Evolutionary conservation across 345 rosid species (phyloP), one percentile per base, ranked within the genome.

Genomic region (Cardamine chenopodiifolia): DNA sequence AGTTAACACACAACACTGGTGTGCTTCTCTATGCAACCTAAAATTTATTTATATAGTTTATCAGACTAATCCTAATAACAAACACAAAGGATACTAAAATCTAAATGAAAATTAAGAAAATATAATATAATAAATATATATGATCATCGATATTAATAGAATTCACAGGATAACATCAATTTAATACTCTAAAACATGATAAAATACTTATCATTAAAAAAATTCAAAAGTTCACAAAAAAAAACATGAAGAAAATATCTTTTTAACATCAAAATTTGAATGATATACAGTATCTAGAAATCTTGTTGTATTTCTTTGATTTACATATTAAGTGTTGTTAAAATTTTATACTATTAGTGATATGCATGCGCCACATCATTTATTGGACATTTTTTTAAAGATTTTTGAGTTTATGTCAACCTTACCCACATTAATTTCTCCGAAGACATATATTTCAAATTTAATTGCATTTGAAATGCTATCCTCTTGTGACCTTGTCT

Each of bases 11-110:
- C 20, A 15, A 55, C n/a, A 28, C 60, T 15, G 5, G 5, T 29
- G 61, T 56, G 61, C 39, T 56, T 56, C 39, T 56, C 61, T n/a
- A 29, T 29, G 39, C 61, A 31, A 17, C 23, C 22, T 29, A 29
- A 29, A n/a, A n/a, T 4, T 5, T 56, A 56, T 17, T 8, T 25
- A 18, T 48, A 13, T 25, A 3, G 10, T 13, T 13, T 15, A 54
- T 55, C 35, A 15, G 14, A 29, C 22, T 55, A 55, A n/a, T 15
- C 61, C 37, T 28, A 8, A 49, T 55, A 55, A 55, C 61, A 11
- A 29, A n/a, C 39, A 56, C 22, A n/a, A 3, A 8, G 13, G 5
- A 52, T 15, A 4, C 10, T 10, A 28, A 25, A 55, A 28, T 4
- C 35, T 55, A 25, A 23, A 23, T 12, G 31, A 23, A 52, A 12